These are phyloP conservation scores for Helminthosporium solani DNA, from an alignment of 2,329 filamentous ascomycete genomes.

Conservation along the genomic window DNA sequence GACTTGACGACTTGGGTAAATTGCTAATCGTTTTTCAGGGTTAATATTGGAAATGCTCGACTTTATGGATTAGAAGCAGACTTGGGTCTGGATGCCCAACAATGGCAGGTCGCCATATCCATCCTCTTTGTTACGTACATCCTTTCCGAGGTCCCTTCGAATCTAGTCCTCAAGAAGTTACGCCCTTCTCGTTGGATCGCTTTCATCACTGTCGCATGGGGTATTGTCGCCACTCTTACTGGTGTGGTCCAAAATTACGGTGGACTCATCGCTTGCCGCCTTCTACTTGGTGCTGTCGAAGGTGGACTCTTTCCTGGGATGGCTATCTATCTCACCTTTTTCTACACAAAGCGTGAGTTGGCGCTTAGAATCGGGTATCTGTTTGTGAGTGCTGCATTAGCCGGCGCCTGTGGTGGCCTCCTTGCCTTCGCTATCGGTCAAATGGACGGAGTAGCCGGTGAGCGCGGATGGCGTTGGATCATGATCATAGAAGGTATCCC, in stretches of 20 bases:
- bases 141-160: slow-evolving; percentile 48
- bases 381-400: slow-evolving; percentile 69
- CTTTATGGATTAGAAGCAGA: slow-evolving; percentile 65
- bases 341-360: slow-evolving; percentile 73
- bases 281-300: slow-evolving; percentile 69
- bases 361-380: slow-evolving; percentile 72
- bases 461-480: slow-evolving; percentile 71
- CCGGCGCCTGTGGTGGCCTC: slow-evolving; percentile 70
- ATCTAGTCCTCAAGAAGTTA: slow-evolving; percentile 50
- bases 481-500: slow-evolving; percentile 64
- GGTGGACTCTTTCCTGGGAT: slow-evolving; percentile 70
- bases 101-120: slow-evolving; percentile 62
- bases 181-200: slow-evolving; percentile 54
- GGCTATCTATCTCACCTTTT: slow-evolving; percentile 70
- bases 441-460: slow-evolving; percentile 66
- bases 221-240: slow-evolving; percentile 64
- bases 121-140: slow-evolving; percentile 51
- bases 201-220: slow-evolving; percentile 61
- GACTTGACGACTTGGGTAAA: no score
- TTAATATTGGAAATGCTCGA: slow-evolving; percentile 71
- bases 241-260: slow-evolving; percentile 67
- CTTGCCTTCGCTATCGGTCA: slow-evolving; percentile 72
- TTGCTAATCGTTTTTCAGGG: slow-evolving; percentile 29
- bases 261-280: slow-evolving; percentile 65
- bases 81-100: slow-evolving; percentile 59